These are phyloP conservation scores for Entamoeba histolytica DNA, from an alignment of 208 protist genomes.

Conservation along the genomic window DNA sequence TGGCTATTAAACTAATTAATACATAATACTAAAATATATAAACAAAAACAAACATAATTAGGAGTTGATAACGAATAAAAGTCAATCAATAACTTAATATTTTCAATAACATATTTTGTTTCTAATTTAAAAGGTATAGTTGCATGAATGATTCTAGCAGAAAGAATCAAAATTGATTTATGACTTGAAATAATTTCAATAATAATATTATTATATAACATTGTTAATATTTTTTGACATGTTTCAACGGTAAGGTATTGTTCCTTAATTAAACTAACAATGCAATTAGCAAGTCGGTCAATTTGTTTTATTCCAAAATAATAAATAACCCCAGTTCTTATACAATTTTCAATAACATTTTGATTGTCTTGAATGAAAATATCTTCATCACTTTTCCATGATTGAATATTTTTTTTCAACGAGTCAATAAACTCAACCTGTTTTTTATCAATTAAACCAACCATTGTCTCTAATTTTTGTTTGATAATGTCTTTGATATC, in stretches of 20 bases:
- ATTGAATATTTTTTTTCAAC: not conserved
- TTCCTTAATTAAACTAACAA: not conserved
- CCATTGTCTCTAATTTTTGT: too few species aligned
- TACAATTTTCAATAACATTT: not conserved
- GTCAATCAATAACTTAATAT: not conserved
- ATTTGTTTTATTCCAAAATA: not conserved
- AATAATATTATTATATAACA: not conserved
- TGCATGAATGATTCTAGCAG: not conserved
- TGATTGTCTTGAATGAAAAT: not conserved
- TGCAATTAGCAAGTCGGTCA: not conserved
- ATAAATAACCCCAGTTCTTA: not conserved
- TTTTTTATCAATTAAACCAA: not conserved
- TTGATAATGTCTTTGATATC: too few species aligned
- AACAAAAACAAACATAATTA: not conserved
- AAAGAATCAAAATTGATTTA: not conserved
- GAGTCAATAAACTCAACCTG: not conserved
- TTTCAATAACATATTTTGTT: not conserved
- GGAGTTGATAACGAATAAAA: not conserved
- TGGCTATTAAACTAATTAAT: not conserved
- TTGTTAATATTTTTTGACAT: not conserved
- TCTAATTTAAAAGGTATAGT: not conserved
- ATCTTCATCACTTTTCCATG: not conserved
- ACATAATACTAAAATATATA: not conserved
- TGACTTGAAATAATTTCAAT: not conserved
- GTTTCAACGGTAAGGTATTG: not conserved